Conservation (phyloP, 2,329 filamentous ascomycete genomes). For the Botryotinia calthae region DNA sequence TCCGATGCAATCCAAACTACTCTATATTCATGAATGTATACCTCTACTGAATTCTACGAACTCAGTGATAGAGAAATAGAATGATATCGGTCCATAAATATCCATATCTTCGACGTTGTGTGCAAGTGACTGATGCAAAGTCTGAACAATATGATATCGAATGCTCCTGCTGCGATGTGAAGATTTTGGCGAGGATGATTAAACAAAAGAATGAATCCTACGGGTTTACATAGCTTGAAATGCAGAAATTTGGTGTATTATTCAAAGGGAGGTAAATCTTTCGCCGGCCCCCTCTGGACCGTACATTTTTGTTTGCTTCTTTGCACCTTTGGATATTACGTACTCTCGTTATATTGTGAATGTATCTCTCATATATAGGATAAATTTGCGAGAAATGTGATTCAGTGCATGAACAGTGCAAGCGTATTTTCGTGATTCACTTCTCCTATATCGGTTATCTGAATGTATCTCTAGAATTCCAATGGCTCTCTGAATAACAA, state of each 20-base stretch:
- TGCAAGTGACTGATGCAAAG: background rate
- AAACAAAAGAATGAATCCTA: too few relatives aligned
- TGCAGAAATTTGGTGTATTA: too few relatives aligned
- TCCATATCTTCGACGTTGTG: background rate
- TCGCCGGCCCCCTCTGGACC: too few relatives aligned
- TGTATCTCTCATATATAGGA: background rate
- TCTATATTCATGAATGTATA: background rate
- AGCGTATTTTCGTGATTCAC: background rate
- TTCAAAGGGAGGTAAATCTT: too few relatives aligned
- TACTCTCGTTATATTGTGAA: background rate
- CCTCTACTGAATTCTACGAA: background rate
- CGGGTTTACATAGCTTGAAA: too few relatives aligned
- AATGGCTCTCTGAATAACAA: background rate
- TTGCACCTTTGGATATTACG: background rate
- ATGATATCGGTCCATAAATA: rapidly evolving
- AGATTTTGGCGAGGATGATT: too few relatives aligned
- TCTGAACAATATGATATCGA: background rate
- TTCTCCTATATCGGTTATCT: background rate
- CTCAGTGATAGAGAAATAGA: background rate
- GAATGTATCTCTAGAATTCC: background rate
- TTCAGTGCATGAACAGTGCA: too few relatives aligned
- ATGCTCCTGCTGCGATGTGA: background rate
- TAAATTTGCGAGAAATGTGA: background rate
- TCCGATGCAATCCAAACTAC: background rate
- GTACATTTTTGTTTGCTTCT: background rate